Evolutionary conservation across 805 yeast species (phyloP), one percentile per base, ranked within the genome.

Genomic region (Saccharomycopsis microspora): DNA sequence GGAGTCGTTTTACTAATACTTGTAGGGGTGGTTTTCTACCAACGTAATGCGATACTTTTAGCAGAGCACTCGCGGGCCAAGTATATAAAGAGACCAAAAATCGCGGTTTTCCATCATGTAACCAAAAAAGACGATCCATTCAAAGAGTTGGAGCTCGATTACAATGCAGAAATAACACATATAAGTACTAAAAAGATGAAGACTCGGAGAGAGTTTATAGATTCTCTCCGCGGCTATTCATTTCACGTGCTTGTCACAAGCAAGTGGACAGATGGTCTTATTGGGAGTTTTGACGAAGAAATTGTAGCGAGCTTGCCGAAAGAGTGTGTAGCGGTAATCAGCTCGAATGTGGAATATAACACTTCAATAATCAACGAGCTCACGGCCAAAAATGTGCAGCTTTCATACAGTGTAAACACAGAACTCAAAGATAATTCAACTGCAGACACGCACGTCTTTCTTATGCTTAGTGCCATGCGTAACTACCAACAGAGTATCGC

Each of bases 381-480:
- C 31, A 46, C 47, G 10, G 3, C 2, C 5, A 47, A 34, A 33
- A 38, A 45, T n/a, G 40, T 49, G 5, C 53, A 49, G 29, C 33
- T 49, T 10, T 49, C 53, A 8, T 39, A 39, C 39, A 32, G 35
- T 10, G 10, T 40, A 6, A 38, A 41, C 28, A 39, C 32, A 29
- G 53, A 49, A 32, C 33, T 49, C 5, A 46, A 40, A 19, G 53
- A 49, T 5, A 49, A 49, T 32, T 37, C 50, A 4, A 49, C 53
- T 4, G 53, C 53, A 4, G 53, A 49, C 32, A 49, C 53, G 10
- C 50, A 46, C 32, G 39, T 46, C 10, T 49, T 41, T 36, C 37
- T 46, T 6, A 49, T 49, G 47, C 8, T 49, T 10, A 42, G 46
- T 36, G 46, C 50, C 6, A 42, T 49, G 47, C 11, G 53, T 27